Evolutionary conservation across 2,329 filamentous ascomycete genomes (phyloP), one percentile per base, ranked within the genome.

Genomic region (Phyllachora maydis): DNA sequence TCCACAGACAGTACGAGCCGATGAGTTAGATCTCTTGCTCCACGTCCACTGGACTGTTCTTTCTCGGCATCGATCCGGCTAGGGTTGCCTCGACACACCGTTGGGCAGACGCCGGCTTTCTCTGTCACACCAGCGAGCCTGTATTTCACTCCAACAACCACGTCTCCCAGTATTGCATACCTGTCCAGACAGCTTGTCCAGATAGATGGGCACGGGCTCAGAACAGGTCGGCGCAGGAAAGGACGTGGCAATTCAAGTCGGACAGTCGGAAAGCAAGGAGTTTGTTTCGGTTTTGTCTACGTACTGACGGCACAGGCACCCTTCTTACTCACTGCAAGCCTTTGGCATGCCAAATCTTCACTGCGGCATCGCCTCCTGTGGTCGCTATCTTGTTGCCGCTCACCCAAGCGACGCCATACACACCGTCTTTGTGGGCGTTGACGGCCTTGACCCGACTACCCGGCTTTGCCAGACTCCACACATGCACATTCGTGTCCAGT

Each of bases 371-470:
- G 8, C 72, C 77, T 21, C 88, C 88, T 4, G 68, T 67, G 35
- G 74, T 90, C 7, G 77, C 69, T 23, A 95, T 59, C 49, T 65
- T 78, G 11, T 47, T 47, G 28, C 57, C 56, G 6, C 62, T 66
- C 9, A 78, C 59, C 56, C 85, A 98, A 8, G 63, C 63, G 10
- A 95, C 74, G 10, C 78, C 85, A 35, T 75, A 81, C 11, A 95
- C 82, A 7, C 88, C 88, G 41, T 95, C 88, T 52, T 93, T 93
- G 52, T 98, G 88, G 23, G 85, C 82, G 41, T 92, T 91, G 12
- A 69, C 51, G 9, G 70, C 73, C 54, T 88, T 85, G 35, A 90
- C 65, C 35, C 85, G 65, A 47, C 77, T 77, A 3, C 79, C 82
- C 1, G 85, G 85, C 42, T 79, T 77, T 18, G 54, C 59, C 26